Percentiles rank a stretch among this genome's conserved stretches.
Evolutionary conservation across 805 yeast species (phyloP).

Genomic region (Lachancea meyersii): DNA sequence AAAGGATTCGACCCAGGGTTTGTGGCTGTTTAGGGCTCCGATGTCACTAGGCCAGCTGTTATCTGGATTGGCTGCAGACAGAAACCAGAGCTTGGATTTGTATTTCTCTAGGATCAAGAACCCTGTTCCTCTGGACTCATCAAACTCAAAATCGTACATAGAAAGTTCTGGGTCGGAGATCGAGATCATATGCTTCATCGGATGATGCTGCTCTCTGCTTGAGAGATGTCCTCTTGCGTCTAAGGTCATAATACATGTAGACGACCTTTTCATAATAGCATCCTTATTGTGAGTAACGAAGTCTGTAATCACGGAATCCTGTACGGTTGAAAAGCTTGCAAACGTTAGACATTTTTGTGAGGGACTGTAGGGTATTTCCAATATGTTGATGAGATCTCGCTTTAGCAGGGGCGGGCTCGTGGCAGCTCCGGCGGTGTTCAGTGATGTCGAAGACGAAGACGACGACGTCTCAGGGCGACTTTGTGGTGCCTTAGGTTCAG

Average conservation of each 20-base stretch:
- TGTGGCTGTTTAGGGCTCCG: constrained; percentile 11
- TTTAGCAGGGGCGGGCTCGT: constrained; percentile 16
- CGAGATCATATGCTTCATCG: constrained; percentile 18
- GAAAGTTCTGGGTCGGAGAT: constrained; percentile 47
- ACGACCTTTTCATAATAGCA: constrained; percentile 2
- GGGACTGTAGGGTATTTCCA: constrained; percentile 23
- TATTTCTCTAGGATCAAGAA: constrained; percentile 59
- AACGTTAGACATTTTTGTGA: constrained; percentile 4
- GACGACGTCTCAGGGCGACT: neutral
- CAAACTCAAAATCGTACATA: constrained; percentile 77
- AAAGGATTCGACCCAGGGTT: constrained; percentile 66
- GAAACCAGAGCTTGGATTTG: constrained; percentile 50
- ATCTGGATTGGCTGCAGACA: constrained; percentile 34
- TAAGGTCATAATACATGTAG: constrained; percentile 5
- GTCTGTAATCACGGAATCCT: constrained; percentile 6
- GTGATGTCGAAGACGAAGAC: constrained; percentile 2
- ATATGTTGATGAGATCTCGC: constrained; percentile 24
- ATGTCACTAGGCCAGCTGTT: constrained; percentile 35
- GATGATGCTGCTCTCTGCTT: constrained; percentile 1
- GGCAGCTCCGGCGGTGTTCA: neutral
- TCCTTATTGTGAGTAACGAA: constrained; percentile 2
- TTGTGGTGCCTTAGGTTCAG: neutral
- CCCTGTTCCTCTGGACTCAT: constrained; percentile 51
- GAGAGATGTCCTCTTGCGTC: constrained; percentile 8
- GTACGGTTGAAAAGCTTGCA: constrained; percentile 6